Base-by-base conservation (phyloP, 73 alveolate genomes). In the Tetrahymena borealis region DNA sequence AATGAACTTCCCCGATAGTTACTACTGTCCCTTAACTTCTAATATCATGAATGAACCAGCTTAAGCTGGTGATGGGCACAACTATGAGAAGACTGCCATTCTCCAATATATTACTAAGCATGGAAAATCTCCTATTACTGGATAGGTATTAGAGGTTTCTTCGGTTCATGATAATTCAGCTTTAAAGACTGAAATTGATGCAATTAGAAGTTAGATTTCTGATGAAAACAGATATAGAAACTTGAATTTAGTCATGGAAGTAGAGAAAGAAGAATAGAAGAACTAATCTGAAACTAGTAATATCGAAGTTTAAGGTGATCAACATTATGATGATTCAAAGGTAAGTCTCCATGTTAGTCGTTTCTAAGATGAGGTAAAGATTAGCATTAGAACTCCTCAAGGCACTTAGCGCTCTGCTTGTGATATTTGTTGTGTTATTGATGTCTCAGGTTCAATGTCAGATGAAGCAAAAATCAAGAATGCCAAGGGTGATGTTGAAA, bases 371-470 rank as follows among this genome's bases (percentile, higher is more conserved):
- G n/a, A 10, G 32, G 91, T 39, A 6, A 38, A 38, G 32, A 39
- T 79, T 4, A 79, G 91, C 20, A 79, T 79, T 16, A 79, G 24
- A 32, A 36, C 91, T 28, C 77, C 42, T 38, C 41, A 36, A 31
- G 91, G 91, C 33, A 0, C 10, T 9, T 1, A 79, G 28, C 42
- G 91, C 33, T 36, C 91, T n/a, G 32, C 91, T 18, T 79, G 91
- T 16, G 91, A 79, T 79, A 38, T 79, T 38, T 36, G 42, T 32
- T 36, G 42, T 36, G 91, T 79, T 38, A 39, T 79, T n/a, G 91
- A 79, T 79, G 91, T 79, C 24, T 79, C 91, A 79, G 91, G 91
- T 24, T 79, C 91, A 24, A 79, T 79, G 91, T 79, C 91, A 24
- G 77, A 38, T 79, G 77, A 79, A 32, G 91, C 91, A 24, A 79